Evolutionary conservation across 2,329 filamentous ascomycete genomes (phyloP).

Genomic region (Chalaropsis thielavioides): DNA sequence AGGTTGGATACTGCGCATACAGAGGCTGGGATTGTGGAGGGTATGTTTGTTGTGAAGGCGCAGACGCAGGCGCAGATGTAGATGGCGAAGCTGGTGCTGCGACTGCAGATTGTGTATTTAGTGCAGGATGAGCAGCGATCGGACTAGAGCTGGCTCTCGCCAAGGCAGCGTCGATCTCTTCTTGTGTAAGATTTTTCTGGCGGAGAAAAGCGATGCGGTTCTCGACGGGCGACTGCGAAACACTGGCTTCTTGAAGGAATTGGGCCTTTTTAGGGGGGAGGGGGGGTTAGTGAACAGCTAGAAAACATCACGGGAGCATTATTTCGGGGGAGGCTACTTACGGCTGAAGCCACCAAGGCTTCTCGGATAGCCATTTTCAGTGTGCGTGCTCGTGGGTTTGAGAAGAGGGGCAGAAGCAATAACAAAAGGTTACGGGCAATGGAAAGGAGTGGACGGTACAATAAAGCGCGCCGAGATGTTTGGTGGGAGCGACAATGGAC

Average conservation of each 20-base stretch:
- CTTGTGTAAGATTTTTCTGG: slow-evolving; percentile 92
- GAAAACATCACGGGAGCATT: background rate
- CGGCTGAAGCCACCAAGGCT: slow-evolving; percentile 76
- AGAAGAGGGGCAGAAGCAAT: background rate
- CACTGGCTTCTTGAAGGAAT: slow-evolving; percentile 81
- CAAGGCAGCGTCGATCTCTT: slow-evolving; percentile 80
- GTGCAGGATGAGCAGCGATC: background rate
- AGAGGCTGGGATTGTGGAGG: slow-evolving; percentile 33
- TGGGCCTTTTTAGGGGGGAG: slow-evolving; percentile 29
- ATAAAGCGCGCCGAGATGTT: slow-evolving; percentile 6
- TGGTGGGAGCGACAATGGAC: background rate
- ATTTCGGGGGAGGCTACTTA: slow-evolving; percentile 26
- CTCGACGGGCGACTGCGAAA: slow-evolving; percentile 77
- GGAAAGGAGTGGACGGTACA: slow-evolving; percentile 9
- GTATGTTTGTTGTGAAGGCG: slow-evolving; percentile 25
- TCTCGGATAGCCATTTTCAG: slow-evolving; percentile 72
- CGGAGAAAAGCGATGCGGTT: slow-evolving; percentile 86
- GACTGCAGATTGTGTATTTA: slow-evolving; percentile 29
- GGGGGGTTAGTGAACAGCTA: slow-evolving; percentile 19
- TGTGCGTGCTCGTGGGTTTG: background rate
- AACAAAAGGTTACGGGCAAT: background rate
- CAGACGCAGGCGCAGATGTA: slow-evolving; percentile 47
- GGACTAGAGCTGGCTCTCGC: slow-evolving; percentile 60
- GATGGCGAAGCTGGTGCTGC: slow-evolving; percentile 62
- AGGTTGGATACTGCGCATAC: slow-evolving; percentile 29